phyloP scores from a whole-genome alignment of 2,329 filamentous ascomycete genomes.

The Purpureocillium lavendulum region DNA sequence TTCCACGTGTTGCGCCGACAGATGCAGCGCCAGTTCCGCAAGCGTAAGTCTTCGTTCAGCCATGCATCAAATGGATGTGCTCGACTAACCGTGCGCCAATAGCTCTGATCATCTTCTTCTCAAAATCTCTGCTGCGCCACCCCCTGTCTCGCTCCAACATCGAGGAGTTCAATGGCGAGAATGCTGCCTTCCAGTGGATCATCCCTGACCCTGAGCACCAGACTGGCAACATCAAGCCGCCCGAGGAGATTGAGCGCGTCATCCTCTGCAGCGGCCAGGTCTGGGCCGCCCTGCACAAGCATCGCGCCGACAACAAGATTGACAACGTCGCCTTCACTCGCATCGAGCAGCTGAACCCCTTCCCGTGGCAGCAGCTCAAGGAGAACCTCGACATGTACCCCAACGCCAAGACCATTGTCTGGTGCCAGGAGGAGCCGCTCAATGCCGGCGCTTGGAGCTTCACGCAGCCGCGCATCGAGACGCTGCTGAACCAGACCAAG shows the following conservation, averaged over 20 bases:
- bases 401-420: conserved; percentile 95
- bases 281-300: conserved; percentile 81
- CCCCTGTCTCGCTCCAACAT: conserved; percentile 82
- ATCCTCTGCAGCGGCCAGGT: conserved; percentile 94
- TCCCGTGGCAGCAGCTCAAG: conserved; percentile 95
- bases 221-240: conserved; percentile 62
- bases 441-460: conserved; percentile 97
- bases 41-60: conserved; percentile 59
- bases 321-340: conserved; percentile 91
- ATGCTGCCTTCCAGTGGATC: conserved; percentile 91
- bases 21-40: conserved; percentile 98
- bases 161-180: conserved; percentile 79
- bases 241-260: conserved; percentile 86
- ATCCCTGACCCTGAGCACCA: conserved; percentile 84
- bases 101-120: conserved; percentile 97
- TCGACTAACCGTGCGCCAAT: background rate
- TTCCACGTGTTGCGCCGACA: conserved; percentile 96
- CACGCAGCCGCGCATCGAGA: conserved; percentile 96
- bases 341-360: conserved; percentile 95
- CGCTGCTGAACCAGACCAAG: conserved; percentile 84
- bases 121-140: conserved; percentile 91
- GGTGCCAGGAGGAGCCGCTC: conserved; percentile 94
- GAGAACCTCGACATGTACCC: conserved; percentile 96
- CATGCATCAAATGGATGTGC: background rate
- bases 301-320: conserved; percentile 78